A percentile compares a stretch with the other conserved stretches of the same genome.
These are phyloP conservation scores for Xylaria intraflava DNA, from an alignment of 495 filamentous ascomycete genomes.

Conservation along the genomic window DNA sequence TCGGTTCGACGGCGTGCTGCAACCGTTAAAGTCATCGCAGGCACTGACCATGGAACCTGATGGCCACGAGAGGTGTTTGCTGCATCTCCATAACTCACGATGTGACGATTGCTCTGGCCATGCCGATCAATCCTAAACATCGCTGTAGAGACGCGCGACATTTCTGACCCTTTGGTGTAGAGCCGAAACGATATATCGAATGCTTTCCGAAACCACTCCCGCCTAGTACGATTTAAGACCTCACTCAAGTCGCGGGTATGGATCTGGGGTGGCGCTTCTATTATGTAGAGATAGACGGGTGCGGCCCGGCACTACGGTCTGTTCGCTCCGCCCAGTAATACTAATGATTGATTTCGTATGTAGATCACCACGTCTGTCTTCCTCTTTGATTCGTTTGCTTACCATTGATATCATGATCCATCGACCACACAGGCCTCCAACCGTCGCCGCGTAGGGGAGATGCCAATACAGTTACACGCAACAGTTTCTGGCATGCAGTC, in stretches of 20 bases:
- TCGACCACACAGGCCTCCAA: neutral
- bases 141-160: constrained; percentile 10
- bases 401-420: neutral
- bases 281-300: neutral
- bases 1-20: neutral
- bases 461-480: constrained; percentile 2
- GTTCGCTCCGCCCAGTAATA: neutral
- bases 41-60: neutral
- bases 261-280: neutral
- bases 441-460: neutral
- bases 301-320: neutral
- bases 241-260: neutral
- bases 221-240: neutral
- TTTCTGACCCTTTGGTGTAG: constrained; percentile 1
- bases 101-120: neutral
- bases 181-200: constrained; percentile 14
- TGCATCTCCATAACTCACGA: neutral
- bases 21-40: neutral
- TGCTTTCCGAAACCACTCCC: constrained; percentile 6
- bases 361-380: neutral
- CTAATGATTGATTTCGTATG: neutral
- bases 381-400: neutral
- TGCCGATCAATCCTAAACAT: constrained; percentile 7
- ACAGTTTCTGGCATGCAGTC: constrained; percentile 8
- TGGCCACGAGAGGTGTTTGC: neutral